Conservation (phyloP, 2,329 filamentous ascomycete species). For the Sporothrix globosa region DNA sequence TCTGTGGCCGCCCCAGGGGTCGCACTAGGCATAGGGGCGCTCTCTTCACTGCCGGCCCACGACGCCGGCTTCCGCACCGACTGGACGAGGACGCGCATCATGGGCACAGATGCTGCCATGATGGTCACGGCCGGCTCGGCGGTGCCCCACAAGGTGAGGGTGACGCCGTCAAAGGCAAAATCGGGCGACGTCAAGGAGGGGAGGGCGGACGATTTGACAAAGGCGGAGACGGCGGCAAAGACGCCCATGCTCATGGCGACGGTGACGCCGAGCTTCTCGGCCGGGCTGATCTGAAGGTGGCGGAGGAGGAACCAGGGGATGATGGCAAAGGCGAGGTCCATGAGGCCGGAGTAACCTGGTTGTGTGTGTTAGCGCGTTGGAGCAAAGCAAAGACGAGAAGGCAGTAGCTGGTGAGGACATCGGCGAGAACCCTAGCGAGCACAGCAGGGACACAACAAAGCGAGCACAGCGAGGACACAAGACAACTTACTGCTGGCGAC, state of each 20-base stretch:
- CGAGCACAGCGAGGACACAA: conserved; percentile 1
- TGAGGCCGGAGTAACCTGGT: conserved; percentile 40
- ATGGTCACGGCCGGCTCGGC: conserved; percentile 43
- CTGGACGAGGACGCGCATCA: conserved; percentile 40
- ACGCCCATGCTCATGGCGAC: conserved; percentile 46
- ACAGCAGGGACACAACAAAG: neutral
- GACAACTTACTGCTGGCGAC: neutral
- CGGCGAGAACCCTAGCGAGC: no score
- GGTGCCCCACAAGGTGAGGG: conserved; percentile 37
- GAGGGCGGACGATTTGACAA: conserved; percentile 22
- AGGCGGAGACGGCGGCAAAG: conserved; percentile 35
- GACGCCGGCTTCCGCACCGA: conserved; percentile 17
- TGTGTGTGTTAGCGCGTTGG: conserved; percentile 36
- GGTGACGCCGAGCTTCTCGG: conserved; percentile 44
- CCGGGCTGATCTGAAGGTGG: conserved; percentile 42
- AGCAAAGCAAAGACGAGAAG: neutral
- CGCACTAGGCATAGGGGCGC: neutral
- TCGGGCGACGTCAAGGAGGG: conserved; percentile 27
- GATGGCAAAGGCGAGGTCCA: conserved; percentile 42
- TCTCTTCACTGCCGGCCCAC: neutral
- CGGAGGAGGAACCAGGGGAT: conserved; percentile 43
- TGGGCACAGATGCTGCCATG: conserved; percentile 42
- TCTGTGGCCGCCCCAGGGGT: neutral
- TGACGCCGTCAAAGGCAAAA: conserved; percentile 32
- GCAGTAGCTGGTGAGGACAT: no score